Conservation (phyloP, 495 filamentous ascomycete species). For the Lasiosphaeria ovina region DNA sequence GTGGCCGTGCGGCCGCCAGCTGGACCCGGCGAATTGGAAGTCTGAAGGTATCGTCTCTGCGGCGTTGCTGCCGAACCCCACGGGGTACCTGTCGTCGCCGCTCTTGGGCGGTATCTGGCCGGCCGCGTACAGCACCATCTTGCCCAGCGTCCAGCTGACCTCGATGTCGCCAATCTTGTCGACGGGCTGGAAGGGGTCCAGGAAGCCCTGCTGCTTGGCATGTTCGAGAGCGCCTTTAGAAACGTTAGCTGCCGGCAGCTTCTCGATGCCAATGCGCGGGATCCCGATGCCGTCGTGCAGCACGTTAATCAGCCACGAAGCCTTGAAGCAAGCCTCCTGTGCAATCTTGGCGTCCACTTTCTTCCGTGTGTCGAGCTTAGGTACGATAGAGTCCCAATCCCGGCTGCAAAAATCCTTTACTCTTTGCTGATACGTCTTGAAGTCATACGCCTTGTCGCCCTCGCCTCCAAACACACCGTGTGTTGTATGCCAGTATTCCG, state of each 20-base stretch:
- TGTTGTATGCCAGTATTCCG: constrained; percentile 98
- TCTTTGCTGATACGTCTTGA: constrained; percentile 80
- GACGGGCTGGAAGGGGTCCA: constrained; percentile 88
- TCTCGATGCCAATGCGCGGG: constrained; percentile 81
- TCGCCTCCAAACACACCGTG: constrained; percentile 87
- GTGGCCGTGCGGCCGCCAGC: constrained; percentile 40
- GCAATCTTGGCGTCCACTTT: constrained; percentile 63
- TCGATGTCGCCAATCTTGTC: constrained; percentile 90
- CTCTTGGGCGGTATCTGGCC: constrained; percentile 72
- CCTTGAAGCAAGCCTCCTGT: constrained; percentile 92
- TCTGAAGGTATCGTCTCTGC: constrained; percentile 58
- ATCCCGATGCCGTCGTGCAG: constrained; percentile 95
- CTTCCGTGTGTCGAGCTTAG: constrained; percentile 58
- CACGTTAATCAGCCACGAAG: constrained; percentile 94
- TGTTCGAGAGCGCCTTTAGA: constrained; percentile 70
- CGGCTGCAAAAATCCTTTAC: constrained; percentile 84
- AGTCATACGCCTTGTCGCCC: constrained; percentile 85
- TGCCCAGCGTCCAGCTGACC: constrained; percentile 97
- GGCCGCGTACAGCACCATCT: constrained; percentile 95
- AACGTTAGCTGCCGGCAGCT: constrained; percentile 53
- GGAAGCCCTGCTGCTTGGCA: constrained; percentile 74
- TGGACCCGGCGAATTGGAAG: constrained; percentile 81
- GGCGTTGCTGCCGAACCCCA: constrained; percentile 87
- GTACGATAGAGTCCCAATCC: constrained; percentile 73
- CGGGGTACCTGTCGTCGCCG: constrained; percentile 58